Evolutionary conservation across 495 filamentous ascomycete genomes (phyloP), one percentile per base, ranked within the genome.

Genomic region (Viridothelium virens): DNA sequence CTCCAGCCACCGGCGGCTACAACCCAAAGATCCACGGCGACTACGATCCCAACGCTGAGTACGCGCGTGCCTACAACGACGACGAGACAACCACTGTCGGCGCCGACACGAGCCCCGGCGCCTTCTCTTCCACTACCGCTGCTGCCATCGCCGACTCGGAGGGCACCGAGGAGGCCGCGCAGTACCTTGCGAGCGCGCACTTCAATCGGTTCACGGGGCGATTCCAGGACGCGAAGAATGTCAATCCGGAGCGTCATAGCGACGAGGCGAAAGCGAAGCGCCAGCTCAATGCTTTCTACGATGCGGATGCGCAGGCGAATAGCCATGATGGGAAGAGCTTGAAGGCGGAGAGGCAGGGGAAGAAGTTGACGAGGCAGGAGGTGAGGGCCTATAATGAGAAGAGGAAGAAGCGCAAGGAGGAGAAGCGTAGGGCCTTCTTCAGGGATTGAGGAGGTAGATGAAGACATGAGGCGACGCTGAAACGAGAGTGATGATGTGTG

Each of bases 281-380:
- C 59, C 94, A 97, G 80, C 90, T 97, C 90, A 88, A 87, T 73
- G 91, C 92, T 10, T 98, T 87, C 77, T 98, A 96, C 73, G 95
- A 97, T 72, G 94, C 97, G n/a, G 94, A 97, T 78, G 90, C 92
- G 11, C 93, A 92, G 31, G 95, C 95, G 1, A 97, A 97, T 73
- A 86, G 83, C 68, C 94, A 98, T 70, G 89, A 96, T 72, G 94
- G 94, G 6, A 85, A 90, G 65, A 96, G 91, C 73, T 77, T 98
- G 62, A 95, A 93, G 77, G 94, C 91, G 7, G 94, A 98, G 78
- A 81, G 92, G 38, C 86, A 87, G 50, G 86, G 86, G n/a, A 92
- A 91, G 82, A 96, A 92, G 79, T 79, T 96, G 48, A 89, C 77
- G 39, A 95, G 90, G 82, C 80, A 87, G 67, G 91, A 97, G 75